Percentiles rank a stretch among this genome's conserved stretches.
These are phyloP conservation scores for Circinella umbellata DNA, from an alignment of 371 early-diverging fungal genomes.

Conservation along the genomic window DNA sequence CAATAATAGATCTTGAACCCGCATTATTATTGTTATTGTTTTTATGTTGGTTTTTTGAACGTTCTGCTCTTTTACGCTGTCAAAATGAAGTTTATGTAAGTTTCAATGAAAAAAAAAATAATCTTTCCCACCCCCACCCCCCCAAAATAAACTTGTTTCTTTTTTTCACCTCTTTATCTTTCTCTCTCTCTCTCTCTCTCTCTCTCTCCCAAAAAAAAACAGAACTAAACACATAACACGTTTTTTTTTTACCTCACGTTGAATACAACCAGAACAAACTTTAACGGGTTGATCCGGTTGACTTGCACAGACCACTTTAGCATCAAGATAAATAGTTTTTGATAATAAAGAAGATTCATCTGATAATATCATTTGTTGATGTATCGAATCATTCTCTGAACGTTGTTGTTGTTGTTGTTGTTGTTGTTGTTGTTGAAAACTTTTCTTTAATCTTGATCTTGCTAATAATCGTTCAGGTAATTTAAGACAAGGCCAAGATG, in stretches of 20 bases:
- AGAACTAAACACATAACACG: no score
- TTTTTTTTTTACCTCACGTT: conserved; percentile 65
- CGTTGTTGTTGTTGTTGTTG: conserved; percentile 18
- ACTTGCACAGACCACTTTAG: conserved; percentile 80
- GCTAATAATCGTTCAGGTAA: conserved; percentile 73
- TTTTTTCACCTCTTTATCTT: background rate
- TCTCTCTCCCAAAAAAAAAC: background rate
- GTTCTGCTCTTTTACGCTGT: conserved; percentile 53
- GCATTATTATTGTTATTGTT: conserved; percentile 1
- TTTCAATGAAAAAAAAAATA: background rate
- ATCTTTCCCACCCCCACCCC: no score
- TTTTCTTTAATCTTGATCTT: conserved; percentile 56
- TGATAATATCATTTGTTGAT: conserved; percentile 14
- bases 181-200: background rate
- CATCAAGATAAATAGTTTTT: conserved; percentile 70
- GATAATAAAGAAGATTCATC: conserved; percentile 22
- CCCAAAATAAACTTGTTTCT: no score
- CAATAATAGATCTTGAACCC: conserved; percentile 8
- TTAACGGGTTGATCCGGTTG: conserved; percentile 72
- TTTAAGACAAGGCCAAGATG: conserved; percentile 72
- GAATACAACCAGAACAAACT: conserved; percentile 84
- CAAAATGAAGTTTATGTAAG: conserved; percentile 4
- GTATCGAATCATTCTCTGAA: conserved; percentile 10
- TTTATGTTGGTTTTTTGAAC: conserved; percentile 29
- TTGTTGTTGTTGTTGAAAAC: conserved; percentile 10